Conservation (phyloP, 495 filamentous ascomycete genomes). For the Annulohypoxylon moriforme region DNA sequence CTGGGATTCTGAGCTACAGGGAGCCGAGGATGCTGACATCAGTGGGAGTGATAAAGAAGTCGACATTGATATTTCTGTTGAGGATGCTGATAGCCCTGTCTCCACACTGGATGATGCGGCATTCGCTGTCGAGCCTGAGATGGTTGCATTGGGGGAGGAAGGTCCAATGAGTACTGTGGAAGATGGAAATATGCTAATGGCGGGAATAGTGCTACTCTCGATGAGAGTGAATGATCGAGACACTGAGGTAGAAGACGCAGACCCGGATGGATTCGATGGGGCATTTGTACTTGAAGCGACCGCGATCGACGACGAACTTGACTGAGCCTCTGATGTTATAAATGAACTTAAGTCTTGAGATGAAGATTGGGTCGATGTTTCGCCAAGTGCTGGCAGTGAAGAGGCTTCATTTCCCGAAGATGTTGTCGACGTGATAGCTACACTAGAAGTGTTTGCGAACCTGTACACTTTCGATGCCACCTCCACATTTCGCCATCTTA, state of each 20-base stretch:
- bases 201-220: slow-evolving; percentile 43
- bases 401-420: slow-evolving; percentile 24
- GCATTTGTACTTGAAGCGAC: slow-evolving; percentile 17
- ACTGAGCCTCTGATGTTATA: slow-evolving; percentile 3
- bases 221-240: slow-evolving; percentile 39
- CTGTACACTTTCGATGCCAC: slow-evolving; percentile 33
- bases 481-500: slow-evolving; percentile 27
- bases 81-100: not conserved
- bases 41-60: slow-evolving; percentile 32
- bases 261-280: slow-evolving; percentile 6
- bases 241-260: slow-evolving; percentile 35
- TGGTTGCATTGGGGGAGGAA: slow-evolving; percentile 5
- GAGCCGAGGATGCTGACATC: slow-evolving; percentile 11
- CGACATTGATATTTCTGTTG: slow-evolving; percentile 1
- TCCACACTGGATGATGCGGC: slow-evolving; percentile 2
- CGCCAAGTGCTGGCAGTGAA: slow-evolving; percentile 13
- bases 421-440: slow-evolving; percentile 18
- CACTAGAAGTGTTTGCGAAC: slow-evolving; percentile 37
- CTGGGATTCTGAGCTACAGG: slow-evolving; percentile 7
- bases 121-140: slow-evolving; percentile 7
- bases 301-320: slow-evolving; percentile 11
- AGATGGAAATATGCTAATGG: slow-evolving; percentile 44
- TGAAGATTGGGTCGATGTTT: slow-evolving; percentile 22
- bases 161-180: slow-evolving; percentile 37
- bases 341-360: slow-evolving; percentile 20